Evolutionary conservation across 441 rosid species (phyloP), one percentile per base, ranked within the genome.

Genomic region (Sinapis alba): DNA sequence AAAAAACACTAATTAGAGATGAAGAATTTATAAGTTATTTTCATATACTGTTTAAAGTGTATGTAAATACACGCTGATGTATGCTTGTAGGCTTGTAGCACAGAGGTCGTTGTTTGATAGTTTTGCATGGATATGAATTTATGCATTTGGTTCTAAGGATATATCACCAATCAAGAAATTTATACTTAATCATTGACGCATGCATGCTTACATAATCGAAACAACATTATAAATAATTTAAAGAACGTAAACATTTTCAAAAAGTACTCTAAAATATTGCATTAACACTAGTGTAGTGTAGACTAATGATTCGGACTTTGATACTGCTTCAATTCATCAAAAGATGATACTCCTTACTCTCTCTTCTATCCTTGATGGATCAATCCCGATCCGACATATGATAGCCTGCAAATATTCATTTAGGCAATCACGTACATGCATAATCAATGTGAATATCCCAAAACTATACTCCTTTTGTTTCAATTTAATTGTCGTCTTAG

Each of bases 321-420:
- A 27, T 36, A 10, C n/a, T 18, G 21, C 65, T 41, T 65, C 36
- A 51, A 9, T n/a, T n/a, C 45, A 51, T 68, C 18, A 65, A 63
- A 8, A 62, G n/a, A 71, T 65, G 26, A 85, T 57, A 27, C 78
- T 59, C 16, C 76, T 41, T 7, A 82, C 24, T 57, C 73, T 84
- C 72, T 77, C 67, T 30, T 76, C 81, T 2, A 85, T 78, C 63
- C 73, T 80, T n/a, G 71, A 63, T 27, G 72, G 72, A 20, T 79
- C 85, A 23, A 85, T 73, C 0, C 86, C 84, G 2, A 83, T 75
- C 50, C 85, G 70, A 32, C 32, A 16, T 59, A 58, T 19, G 6
- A 71, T 56, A 51, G 85, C 84, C 88, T 85, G 83, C 71, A 77
- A 63, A 67, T 12, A 53, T 36, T 21, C 69, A 34, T 13, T 16